These are phyloP conservation scores for Penicillium crystallinum DNA, from an alignment of 495 filamentous ascomycete genomes.

Conservation along the genomic window DNA sequence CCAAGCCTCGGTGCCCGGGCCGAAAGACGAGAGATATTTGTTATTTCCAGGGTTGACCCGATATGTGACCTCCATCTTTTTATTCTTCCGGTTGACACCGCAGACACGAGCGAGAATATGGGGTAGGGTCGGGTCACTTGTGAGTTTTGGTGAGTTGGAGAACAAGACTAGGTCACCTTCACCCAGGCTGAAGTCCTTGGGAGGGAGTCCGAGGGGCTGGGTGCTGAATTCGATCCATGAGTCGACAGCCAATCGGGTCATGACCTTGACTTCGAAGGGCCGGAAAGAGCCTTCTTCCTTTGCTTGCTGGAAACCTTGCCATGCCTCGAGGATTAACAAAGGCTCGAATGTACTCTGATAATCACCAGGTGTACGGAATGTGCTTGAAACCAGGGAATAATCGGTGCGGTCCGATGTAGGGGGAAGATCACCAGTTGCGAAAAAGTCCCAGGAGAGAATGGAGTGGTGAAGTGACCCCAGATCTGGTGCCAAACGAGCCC, in stretches of 20 bases:
- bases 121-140: conserved; percentile 53
- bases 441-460: conserved; percentile 91
- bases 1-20: conserved; percentile 58
- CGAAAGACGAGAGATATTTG: conserved; percentile 46
- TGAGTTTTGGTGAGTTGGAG: conserved; percentile 64
- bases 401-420: conserved; percentile 61
- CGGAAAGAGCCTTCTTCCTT: conserved; percentile 79
- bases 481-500: conserved; percentile 84
- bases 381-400: conserved; percentile 68
- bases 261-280: conserved; percentile 75
- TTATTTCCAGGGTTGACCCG: conserved; percentile 60
- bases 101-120: conserved; percentile 85
- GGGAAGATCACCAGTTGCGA: conserved; percentile 77
- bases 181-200: conserved; percentile 63
- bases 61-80: conserved; percentile 75
- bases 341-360: conserved; percentile 91
- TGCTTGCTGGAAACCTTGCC: conserved; percentile 86
- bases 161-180: conserved; percentile 89
- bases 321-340: conserved; percentile 86
- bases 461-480: conserved; percentile 77
- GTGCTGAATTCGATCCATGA: conserved; percentile 88
- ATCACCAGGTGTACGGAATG: conserved; percentile 65
- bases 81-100: conserved; percentile 72
- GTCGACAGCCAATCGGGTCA: conserved; percentile 83
- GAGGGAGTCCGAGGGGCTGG: conserved; percentile 60